These are phyloP conservation scores for Ustilago trichophora DNA, from an alignment of 1,284 basidiomycete genomes.

Conservation along the genomic window DNA sequence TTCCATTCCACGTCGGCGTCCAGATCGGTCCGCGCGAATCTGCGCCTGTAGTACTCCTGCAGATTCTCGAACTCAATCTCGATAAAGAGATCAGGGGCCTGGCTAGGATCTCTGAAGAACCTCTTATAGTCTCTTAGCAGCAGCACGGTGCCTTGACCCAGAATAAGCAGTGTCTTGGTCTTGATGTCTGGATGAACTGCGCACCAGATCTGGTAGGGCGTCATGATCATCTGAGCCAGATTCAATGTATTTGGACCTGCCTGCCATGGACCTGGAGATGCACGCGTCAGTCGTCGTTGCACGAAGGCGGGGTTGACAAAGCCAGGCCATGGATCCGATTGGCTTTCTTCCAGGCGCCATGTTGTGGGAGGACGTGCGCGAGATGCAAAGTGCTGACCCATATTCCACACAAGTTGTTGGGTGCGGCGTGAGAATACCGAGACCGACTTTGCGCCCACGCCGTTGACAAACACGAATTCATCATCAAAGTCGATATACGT, in stretches of 20 bases:
- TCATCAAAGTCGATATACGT: constrained; percentile 62
- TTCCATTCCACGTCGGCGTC: no score
- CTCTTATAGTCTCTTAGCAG: constrained; percentile 50
- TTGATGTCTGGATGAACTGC: constrained; percentile 54
- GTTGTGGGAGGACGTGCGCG: constrained; percentile 22
- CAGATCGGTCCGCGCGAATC: no score
- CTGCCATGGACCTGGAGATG: constrained; percentile 29
- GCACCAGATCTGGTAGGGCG: constrained; percentile 45
- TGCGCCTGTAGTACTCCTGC: constrained; percentile 13
- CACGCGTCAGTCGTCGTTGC: neutral
- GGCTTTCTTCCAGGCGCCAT: constrained; percentile 7
- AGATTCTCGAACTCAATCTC: constrained; percentile 39
- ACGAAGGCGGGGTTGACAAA: constrained; percentile 9
- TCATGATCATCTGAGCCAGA: constrained; percentile 36
- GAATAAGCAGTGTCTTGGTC: constrained; percentile 53
- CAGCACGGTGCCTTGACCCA: constrained; percentile 50
- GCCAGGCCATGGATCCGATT: neutral
- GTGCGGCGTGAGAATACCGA: constrained; percentile 42
- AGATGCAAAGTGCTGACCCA: constrained; percentile 44
- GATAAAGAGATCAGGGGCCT: constrained; percentile 21
- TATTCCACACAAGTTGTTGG: constrained; percentile 36
- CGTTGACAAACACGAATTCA: constrained; percentile 53
- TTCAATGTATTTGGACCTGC: constrained; percentile 38
- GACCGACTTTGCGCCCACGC: constrained; percentile 43
- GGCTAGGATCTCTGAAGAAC: constrained; percentile 26